phyloP scores from a whole-genome alignment of 352 stramenopile species.

The Globisporangium paroecandrum region DNA sequence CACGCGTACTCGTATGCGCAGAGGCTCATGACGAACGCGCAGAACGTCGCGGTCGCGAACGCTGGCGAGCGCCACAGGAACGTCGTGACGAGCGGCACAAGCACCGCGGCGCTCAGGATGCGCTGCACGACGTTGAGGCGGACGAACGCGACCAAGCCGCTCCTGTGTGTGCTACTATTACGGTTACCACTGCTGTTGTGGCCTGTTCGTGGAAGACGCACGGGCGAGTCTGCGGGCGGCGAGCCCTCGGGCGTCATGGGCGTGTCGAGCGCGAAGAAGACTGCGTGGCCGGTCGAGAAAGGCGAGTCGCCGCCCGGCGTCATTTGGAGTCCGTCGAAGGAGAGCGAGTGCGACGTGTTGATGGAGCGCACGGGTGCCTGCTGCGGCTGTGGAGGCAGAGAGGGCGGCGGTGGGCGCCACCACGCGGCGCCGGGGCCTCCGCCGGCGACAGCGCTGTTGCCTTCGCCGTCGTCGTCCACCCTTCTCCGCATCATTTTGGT shows the following conservation, averaged over 20 bases:
- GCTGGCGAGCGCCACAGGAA: conserved; percentile 66
- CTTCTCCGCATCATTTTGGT: not conserved
- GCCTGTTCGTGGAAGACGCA: not conserved
- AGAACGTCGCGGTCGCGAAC: conserved; percentile 65
- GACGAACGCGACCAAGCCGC: conserved; percentile 13
- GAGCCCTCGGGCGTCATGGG: conserved; percentile 10
- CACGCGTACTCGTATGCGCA: conserved; percentile 74
- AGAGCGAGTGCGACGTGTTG: not conserved
- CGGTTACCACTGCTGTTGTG: not conserved
- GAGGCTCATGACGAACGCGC: conserved; percentile 52
- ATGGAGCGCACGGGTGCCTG: not conserved
- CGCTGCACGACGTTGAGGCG: conserved; percentile 57
- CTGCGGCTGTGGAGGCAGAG: not conserved
- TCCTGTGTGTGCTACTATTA: not conserved
- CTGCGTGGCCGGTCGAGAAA: not conserved
- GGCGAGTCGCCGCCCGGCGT: conserved; percentile 7
- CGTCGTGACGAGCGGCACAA: conserved; percentile 58
- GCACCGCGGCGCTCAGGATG: conserved; percentile 48
- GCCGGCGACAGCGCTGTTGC: too few species aligned
- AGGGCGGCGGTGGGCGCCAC: not conserved
- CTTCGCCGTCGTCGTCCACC: not conserved
- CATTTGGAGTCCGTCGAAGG: not conserved
- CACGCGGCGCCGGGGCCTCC: not conserved
- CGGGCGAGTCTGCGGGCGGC: not conserved
- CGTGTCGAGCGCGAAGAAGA: conserved; percentile 22